Base-by-base conservation (phyloP, 345 rosid species). In the Schrenkiella parvula region DNA sequence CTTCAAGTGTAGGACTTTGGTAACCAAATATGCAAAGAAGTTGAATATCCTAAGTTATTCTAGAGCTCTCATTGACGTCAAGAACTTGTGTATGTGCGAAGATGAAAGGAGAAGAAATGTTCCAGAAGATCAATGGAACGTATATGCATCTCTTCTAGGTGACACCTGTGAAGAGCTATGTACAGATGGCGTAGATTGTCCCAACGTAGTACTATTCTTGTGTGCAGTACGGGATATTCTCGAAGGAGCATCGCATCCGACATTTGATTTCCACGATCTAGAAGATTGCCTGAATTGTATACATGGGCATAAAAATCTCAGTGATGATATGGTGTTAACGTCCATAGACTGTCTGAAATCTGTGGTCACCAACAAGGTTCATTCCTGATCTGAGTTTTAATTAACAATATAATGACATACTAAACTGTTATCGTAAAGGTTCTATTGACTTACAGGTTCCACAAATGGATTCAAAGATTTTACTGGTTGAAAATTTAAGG, bases 401-500 rank as follows among this genome's bases (percentile, higher is more conserved):
- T 18, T 18, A 7, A 37, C 28, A 46, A n/a, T 17, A 23, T 15
- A 42, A 13, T 41, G 41, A 12, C 42, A 12, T 18, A 19, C 35
- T 32, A 28, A 18, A 3, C 19, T 68, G 41, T 35, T 35, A 23
- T 11, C 6, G 1, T 62, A 41, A 71, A 28, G 12, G 9, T 11
- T 48, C 3, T 47, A 26, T 50, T 29, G 25, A 51, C 25, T 52
- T 61, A 35, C 69, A 62, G 76, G 42, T 52, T 14, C 34, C 11
- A 2, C 61, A 28, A 52, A 14, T 26, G 3, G 53, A 71, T 38
- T 38, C 68, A 41, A 39, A 71, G 52, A 51, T 71, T 39, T 26
- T 71, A 44, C 5, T 38, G 43, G 13, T 61, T 26, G 69, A 71
- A 26, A 61, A 29, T 51, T 62, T 69, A 51, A 62, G 62, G 32